Conservation (phyloP, 2,329 filamentous ascomycete genomes). For the Claviceps lovelessii region DNA sequence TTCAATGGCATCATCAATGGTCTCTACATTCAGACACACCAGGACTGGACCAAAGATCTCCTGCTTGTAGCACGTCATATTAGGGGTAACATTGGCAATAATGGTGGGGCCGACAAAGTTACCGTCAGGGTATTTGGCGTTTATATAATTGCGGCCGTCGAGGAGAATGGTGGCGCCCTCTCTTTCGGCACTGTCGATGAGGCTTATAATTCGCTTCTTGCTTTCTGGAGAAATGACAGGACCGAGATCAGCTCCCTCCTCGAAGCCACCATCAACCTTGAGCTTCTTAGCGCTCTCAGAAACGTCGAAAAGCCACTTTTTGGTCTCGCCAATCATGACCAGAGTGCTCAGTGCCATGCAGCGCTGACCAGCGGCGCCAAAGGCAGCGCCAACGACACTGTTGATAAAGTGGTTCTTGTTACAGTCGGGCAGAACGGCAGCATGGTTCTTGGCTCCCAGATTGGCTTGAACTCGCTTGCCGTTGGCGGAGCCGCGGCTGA, state of each 20-base stretch:
- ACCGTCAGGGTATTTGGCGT: conserved; percentile 66
- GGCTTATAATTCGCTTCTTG: conserved; percentile 60
- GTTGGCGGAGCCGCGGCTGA: conserved; percentile 60
- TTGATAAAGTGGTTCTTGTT: conserved; percentile 86
- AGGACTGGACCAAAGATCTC: conserved; percentile 80
- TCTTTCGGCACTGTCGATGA: conserved; percentile 63
- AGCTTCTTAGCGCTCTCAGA: conserved; percentile 61
- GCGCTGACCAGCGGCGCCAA: conserved; percentile 70
- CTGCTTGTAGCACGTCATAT: conserved; percentile 74
- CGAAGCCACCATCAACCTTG: conserved; percentile 67
- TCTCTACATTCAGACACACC: conserved; percentile 65
- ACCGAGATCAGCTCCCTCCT: conserved; percentile 63
- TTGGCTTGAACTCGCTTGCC: conserved; percentile 84
- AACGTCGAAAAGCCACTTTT: conserved; percentile 66
- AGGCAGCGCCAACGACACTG: conserved; percentile 69
- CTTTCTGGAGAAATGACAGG: conserved; percentile 70
- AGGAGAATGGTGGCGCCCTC: conserved; percentile 74
- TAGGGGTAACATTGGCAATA: conserved; percentile 63
- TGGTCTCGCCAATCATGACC: conserved; percentile 73
- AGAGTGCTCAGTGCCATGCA: conserved; percentile 79
- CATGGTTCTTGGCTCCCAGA: conserved; percentile 79
- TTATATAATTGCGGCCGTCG: conserved; percentile 62
- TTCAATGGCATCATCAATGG: conserved; percentile 64
- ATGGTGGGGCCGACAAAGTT: conserved; percentile 79
- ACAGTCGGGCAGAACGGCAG: conserved; percentile 68